phyloP scores from a whole-genome alignment of 768 basidiomycete species.

The Mycena filopes region DNA sequence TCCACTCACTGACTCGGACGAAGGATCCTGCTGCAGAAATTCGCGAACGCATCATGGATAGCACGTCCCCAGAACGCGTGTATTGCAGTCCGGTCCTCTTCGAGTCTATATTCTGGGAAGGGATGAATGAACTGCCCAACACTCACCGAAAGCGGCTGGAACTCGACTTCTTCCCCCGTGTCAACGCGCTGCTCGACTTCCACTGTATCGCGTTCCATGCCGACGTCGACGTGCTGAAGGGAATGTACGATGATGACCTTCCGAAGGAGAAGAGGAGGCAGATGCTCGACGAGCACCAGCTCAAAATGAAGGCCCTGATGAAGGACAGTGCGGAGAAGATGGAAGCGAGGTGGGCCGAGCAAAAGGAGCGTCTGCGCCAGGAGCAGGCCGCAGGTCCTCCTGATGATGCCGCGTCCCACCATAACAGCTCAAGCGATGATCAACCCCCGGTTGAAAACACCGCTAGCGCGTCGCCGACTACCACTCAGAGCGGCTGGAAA shows the following conservation, averaged over 20 bases:
- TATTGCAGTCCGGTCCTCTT: conserved; percentile 32
- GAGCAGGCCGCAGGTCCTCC: too few relatives aligned
- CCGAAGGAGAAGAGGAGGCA: conserved; percentile 9
- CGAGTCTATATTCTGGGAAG: conserved; percentile 21
- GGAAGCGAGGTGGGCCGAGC: conserved; percentile 6
- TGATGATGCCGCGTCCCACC: too few relatives aligned
- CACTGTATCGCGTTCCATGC: conserved; percentile 32
- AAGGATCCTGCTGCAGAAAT: conserved; percentile 23
- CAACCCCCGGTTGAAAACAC: too few relatives aligned
- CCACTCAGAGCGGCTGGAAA: neutral
- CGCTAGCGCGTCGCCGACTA: too few relatives aligned
- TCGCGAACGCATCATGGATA: conserved; percentile 8
- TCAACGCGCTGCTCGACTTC: conserved; percentile 31
- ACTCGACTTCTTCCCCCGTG: conserved; percentile 23
- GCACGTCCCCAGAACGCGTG: neutral
- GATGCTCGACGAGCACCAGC: conserved; percentile 12
- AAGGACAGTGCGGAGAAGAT: conserved; percentile 10
- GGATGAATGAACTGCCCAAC: conserved; percentile 16
- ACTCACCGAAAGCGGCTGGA: conserved; percentile 17
- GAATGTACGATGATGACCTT: conserved; percentile 24
- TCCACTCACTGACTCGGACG: neutral
- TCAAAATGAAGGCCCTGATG: conserved; percentile 26
- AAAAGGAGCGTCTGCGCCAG: conserved; percentile 12
- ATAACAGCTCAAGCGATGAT: too few relatives aligned
- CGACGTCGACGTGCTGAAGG: conserved; percentile 28